Percentiles rank a stretch among this genome's conserved stretches.
These are phyloP conservation scores for Apium graveolens DNA, from an alignment of 129 eudicot genomes.

Conservation along the genomic window DNA sequence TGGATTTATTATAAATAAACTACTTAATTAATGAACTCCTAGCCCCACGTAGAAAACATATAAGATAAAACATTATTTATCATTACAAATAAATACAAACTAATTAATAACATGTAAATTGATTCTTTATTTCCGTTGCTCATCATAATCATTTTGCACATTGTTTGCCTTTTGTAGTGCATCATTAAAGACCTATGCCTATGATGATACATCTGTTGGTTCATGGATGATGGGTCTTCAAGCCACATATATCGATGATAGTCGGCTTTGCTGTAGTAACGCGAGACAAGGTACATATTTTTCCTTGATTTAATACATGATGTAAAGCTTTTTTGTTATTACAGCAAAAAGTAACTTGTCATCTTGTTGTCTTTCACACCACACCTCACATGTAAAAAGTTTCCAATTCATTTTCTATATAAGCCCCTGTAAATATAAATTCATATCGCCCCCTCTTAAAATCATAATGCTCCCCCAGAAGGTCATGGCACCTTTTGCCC, in stretches of 20 bases:
- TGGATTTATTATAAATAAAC: no score
- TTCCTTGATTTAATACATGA: neutral
- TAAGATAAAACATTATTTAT: no score
- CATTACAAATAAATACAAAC: no score
- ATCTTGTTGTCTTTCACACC: neutral
- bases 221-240: slow-evolving; percentile 98
- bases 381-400: neutral
- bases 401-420: neutral
- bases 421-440: neutral
- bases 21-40: no score
- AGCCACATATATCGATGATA: slow-evolving; percentile 79
- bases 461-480: no score
- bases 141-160: slow-evolving; percentile 7
- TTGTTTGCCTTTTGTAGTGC: slow-evolving; percentile 35
- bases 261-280: slow-evolving; percentile 69
- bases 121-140: no score
- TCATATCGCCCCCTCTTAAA: no score
- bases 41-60: no score
- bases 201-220: slow-evolving; percentile 82
- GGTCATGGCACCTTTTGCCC: neutral
- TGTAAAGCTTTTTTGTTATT: neutral
- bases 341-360: neutral
- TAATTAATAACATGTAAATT: no score
- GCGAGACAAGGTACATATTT: slow-evolving; percentile 55
- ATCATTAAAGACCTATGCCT: slow-evolving; percentile 74